Percentiles rank a stretch among this genome's conserved stretches.
Evolutionary conservation across 1,284 basidiomycete species (phyloP).

Genomic region (Chondrostereum purpureum): DNA sequence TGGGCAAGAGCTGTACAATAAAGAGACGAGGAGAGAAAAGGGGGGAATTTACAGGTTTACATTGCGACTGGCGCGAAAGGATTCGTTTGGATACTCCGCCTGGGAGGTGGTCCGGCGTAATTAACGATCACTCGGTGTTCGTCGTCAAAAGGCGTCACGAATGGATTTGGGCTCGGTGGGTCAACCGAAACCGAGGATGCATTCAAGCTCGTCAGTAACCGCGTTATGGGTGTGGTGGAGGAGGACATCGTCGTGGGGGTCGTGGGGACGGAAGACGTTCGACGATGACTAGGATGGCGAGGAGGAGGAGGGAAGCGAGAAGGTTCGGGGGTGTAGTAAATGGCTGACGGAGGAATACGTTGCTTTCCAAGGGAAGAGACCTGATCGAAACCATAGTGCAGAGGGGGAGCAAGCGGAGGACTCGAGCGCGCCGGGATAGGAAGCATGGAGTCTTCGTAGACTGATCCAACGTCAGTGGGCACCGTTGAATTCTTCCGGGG

Average conservation of each 20-base stretch:
- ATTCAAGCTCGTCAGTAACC: slow-evolving; percentile 34
- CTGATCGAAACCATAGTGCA: slow-evolving; percentile 46
- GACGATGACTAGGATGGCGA: slow-evolving; percentile 8
- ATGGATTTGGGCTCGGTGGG: slow-evolving; percentile 40
- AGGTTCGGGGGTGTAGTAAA: slow-evolving; percentile 15
- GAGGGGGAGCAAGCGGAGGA: slow-evolving; percentile 26
- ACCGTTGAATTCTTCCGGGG: slow-evolving; percentile 26
- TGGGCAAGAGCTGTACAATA: too few species aligned
- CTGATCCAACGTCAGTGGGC: slow-evolving; percentile 21
- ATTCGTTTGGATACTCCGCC: slow-evolving; percentile 38
- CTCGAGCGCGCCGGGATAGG: slow-evolving; percentile 15
- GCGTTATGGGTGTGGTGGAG: slow-evolving; percentile 39
- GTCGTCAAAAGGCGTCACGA: slow-evolving; percentile 75
- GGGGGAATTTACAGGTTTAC: slow-evolving; percentile 15
- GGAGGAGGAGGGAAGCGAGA: slow-evolving; percentile 15
- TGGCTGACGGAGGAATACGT: slow-evolving; percentile 15
- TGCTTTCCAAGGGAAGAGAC: slow-evolving; percentile 17
- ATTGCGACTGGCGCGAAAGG: slow-evolving; percentile 29
- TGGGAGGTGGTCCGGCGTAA: slow-evolving; percentile 21
- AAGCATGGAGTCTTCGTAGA: slow-evolving; percentile 15
- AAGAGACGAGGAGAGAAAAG: too few species aligned
- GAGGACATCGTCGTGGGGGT: slow-evolving; percentile 19
- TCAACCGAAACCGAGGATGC: too few species aligned
- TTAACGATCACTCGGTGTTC: slow-evolving; percentile 38
- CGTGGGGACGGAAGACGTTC: slow-evolving; percentile 12